Conservation (phyloP, 148 eudicot species). For the Polygonum aviculare region DNA sequence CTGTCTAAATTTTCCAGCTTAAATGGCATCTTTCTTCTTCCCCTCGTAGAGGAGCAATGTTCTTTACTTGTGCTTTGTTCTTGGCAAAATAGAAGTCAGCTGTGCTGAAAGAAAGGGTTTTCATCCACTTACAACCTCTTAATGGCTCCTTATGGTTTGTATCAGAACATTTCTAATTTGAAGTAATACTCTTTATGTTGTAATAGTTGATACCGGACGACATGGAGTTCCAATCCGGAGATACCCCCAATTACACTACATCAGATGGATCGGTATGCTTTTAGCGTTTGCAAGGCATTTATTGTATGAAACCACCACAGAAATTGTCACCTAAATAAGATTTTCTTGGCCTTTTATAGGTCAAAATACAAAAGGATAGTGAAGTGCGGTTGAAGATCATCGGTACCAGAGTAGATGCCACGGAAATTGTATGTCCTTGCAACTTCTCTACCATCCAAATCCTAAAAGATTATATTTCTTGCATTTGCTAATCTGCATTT, state of each 20-base stretch:
- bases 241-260: constrained; percentile 80
- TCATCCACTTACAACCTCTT: not conserved
- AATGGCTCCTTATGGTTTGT: not conserved
- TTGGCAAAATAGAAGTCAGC: not conserved
- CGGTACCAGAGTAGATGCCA: constrained; percentile 96
- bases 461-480: not conserved
- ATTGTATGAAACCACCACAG: not conserved
- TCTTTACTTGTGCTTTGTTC: not conserved
- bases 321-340: not conserved
- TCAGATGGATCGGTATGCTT: constrained; percentile 87
- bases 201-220: constrained; percentile 90
- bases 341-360: constrained; percentile 31
- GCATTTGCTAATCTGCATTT: not conserved
- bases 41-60: not conserved
- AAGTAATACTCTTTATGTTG: not conserved
- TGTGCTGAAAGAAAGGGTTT: not conserved
- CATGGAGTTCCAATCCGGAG: constrained; percentile 97
- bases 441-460: not conserved
- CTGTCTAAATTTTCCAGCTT: not conserved
- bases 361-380: constrained; percentile 89
- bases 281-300: not conserved
- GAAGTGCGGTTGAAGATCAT: constrained; percentile 91
- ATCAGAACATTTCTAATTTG: not conserved
- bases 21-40: not conserved
- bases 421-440: constrained; percentile 65